A percentile compares a stretch with the other conserved stretches of the same genome.
These are phyloP conservation scores for Fusarium hostae DNA, from an alignment of 2,329 filamentous ascomycete species.

Conservation along the genomic window DNA sequence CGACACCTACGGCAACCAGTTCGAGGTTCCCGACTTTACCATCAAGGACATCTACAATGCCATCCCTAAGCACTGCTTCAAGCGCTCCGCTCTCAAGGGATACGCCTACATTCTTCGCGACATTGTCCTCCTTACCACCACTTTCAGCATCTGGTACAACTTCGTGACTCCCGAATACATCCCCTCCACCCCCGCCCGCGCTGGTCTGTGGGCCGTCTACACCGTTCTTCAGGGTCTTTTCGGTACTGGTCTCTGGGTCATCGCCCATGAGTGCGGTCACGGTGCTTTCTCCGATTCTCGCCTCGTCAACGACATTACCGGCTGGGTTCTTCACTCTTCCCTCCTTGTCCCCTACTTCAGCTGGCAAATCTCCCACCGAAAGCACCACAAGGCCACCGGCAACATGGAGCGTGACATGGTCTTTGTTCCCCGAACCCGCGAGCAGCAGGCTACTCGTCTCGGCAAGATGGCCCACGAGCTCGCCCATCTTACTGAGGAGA, in stretches of 20 bases:
- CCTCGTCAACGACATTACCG: constrained; percentile 88
- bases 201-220: constrained; percentile 71
- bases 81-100: constrained; percentile 81
- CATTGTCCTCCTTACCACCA: constrained; percentile 74
- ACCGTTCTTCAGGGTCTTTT: constrained; percentile 91
- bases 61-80: constrained; percentile 96
- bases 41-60: constrained; percentile 98
- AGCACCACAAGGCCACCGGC: constrained; percentile 99
- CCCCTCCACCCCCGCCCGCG: constrained; percentile 74
- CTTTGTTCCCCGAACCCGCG: constrained; percentile 92
- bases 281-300: constrained; percentile 96
- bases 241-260: constrained; percentile 92
- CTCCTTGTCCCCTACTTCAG: constrained; percentile 97
- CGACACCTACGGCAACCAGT: constrained; percentile 95
- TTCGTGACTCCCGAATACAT: constrained; percentile 88
- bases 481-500: constrained; percentile 91
- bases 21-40: constrained; percentile 92
- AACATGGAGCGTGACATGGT: constrained; percentile 99
- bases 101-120: constrained; percentile 89
- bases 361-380: constrained; percentile 99
- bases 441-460: constrained; percentile 79
- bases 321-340: constrained; percentile 89
- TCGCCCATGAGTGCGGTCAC: constrained; percentile 98
- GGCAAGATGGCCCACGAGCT: constrained; percentile 84
- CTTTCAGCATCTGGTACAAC: constrained; percentile 89